These are phyloP conservation scores for Auriscalpium orientale DNA, from an alignment of 768 basidiomycete genomes.

Conservation along the genomic window DNA sequence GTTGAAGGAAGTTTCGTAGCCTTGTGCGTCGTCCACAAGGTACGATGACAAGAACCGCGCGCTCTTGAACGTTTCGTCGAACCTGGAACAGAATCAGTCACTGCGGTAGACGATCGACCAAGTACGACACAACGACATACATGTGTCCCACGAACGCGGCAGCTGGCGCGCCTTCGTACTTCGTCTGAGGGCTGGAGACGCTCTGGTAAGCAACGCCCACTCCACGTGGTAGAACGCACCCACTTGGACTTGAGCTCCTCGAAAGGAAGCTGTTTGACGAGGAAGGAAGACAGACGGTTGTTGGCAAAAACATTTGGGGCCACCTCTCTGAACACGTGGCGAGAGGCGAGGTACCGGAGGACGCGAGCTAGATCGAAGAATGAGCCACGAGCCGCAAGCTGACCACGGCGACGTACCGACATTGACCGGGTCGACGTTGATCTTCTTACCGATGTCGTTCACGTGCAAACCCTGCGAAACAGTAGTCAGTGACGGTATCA, in stretches of 20 bases:
- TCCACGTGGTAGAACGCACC: too few relatives aligned
- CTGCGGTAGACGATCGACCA: not conserved
- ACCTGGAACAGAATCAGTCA: not conserved
- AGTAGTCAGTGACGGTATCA: not conserved
- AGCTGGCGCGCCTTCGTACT: conserved; percentile 11
- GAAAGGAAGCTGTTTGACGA: conserved; percentile 25
- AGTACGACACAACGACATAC: conserved; percentile 2
- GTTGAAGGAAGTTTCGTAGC: not conserved
- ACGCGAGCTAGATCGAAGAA: conserved; percentile 22
- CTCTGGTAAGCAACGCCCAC: too few relatives aligned
- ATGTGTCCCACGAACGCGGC: conserved; percentile 15
- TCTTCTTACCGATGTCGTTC: conserved; percentile 3
- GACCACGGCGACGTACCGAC: not conserved
- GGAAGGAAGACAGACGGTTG: conserved; percentile 28
- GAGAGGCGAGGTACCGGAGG: conserved; percentile 30
- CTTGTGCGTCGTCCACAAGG: not conserved
- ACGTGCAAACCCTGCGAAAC: conserved; percentile 3
- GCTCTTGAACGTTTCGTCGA: conserved; percentile 2
- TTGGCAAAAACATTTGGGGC: conserved; percentile 31
- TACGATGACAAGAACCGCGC: not conserved
- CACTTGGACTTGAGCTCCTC: conserved; percentile 10
- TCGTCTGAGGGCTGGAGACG: not conserved
- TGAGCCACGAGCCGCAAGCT: not conserved
- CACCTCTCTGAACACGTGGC: conserved; percentile 33
- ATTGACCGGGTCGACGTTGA: not conserved